Evolutionary conservation across 108 stramenopile species (phyloP).

Genomic region (Chaetoceros tenuissimus): DNA sequence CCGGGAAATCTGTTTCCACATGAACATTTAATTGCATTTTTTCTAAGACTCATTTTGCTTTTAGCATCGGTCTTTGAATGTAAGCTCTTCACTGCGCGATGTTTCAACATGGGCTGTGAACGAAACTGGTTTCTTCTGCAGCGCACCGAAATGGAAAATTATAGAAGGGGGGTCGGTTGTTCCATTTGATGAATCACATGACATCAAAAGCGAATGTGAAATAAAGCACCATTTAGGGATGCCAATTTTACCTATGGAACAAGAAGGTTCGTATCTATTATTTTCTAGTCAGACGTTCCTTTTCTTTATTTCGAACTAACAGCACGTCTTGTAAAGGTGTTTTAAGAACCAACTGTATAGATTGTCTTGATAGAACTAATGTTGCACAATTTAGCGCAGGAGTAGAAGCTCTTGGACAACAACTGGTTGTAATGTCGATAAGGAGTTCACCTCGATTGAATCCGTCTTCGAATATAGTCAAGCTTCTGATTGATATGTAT

Average conservation of each 20-base stretch:
- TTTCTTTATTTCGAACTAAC: no score
- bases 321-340: no score
- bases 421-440: conserved; percentile 93
- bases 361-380: conserved; percentile 97
- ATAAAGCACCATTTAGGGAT: conserved; percentile 52
- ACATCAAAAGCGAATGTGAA: conserved; percentile 26
- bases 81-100: conserved; percentile 82
- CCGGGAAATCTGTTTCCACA: no score
- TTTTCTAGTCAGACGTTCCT: no score
- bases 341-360: conserved; percentile 96
- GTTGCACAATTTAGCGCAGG: conserved; percentile 96
- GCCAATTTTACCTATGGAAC: conserved; percentile 88
- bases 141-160: conserved; percentile 78
- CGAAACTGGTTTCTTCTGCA: conserved; percentile 94
- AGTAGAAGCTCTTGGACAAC: conserved; percentile 85
- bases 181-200: conserved; percentile 56
- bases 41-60: no score
- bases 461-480: conserved; percentile 79
- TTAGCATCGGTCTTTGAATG: conserved; percentile 84
- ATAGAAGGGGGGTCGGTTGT: conserved; percentile 54
- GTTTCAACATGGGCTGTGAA: conserved; percentile 90
- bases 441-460: conserved; percentile 66
- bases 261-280: no score
- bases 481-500: conserved; percentile 95
- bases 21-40: no score